A percentile compares a stretch with the other conserved stretches of the same genome.
Conservation (phyloP, 208 protist genomes). For the Wallacemonas sp. region DNA sequence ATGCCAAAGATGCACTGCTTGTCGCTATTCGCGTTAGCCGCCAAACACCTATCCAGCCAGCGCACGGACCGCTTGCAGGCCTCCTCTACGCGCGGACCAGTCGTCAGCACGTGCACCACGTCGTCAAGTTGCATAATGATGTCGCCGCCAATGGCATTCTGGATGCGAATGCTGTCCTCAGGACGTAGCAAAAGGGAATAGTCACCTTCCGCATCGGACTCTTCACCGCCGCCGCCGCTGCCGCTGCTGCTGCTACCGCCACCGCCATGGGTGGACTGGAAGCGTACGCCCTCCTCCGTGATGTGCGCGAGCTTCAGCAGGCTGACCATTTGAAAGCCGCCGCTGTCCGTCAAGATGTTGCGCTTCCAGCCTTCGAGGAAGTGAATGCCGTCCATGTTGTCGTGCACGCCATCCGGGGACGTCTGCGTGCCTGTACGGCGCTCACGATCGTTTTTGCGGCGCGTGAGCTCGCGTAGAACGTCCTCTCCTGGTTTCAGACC, state of each 20-base stretch:
- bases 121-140: conserved; percentile 99
- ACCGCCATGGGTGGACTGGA: conserved; percentile 97
- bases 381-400: conserved; percentile 97
- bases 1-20: conserved; percentile 99
- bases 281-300: conserved; percentile 98
- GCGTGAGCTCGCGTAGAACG: conserved; percentile 67
- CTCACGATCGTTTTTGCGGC: conserved; percentile 49
- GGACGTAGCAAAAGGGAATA: conserved; percentile 96
- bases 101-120: conserved; percentile 92
- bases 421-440: conserved; percentile 6
- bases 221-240: background rate
- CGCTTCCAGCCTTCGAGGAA: conserved; percentile 95
- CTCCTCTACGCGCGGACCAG: conserved; percentile 93
- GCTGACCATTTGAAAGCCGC: conserved; percentile 99
- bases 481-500: conserved; percentile 93
- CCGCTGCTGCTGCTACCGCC: conserved; percentile 12
- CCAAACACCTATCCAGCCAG: conserved; percentile 98
- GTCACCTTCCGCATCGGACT: conserved; percentile 12
- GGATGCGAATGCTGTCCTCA: conserved; percentile 97
- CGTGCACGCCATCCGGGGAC: conserved; percentile 29
- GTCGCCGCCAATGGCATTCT: conserved; percentile 98
- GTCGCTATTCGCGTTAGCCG: conserved; percentile 88
- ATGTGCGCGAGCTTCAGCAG: conserved; percentile 95
- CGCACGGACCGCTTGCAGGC: conserved; percentile 95
- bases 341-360: conserved; percentile 97